Conservation (phyloP, 108 stramenopile species). For the Nitzschia inconspicua region DNA sequence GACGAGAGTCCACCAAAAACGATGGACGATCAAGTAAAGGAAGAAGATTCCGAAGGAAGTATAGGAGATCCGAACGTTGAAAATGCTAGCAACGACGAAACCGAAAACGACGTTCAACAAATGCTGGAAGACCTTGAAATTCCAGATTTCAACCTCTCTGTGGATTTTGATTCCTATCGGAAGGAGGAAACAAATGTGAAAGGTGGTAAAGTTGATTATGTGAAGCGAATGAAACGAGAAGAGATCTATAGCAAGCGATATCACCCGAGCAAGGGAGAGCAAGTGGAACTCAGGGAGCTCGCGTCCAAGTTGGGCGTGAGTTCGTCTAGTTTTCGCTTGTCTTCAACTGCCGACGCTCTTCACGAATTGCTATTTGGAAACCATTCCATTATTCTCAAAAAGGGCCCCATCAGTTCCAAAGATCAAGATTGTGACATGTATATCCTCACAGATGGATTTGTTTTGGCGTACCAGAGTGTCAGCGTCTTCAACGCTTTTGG, state of each 20-base stretch:
- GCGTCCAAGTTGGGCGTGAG: slow-evolving; percentile 1
- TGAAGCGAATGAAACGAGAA: slow-evolving; percentile 18
- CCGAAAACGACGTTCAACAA: slow-evolving; percentile 10
- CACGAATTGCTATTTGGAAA: slow-evolving; percentile 10
- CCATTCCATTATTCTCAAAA: slow-evolving; percentile 27
- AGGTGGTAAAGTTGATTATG: slow-evolving; percentile 10
- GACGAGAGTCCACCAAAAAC: too few relatives aligned
- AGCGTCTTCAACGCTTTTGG: slow-evolving; percentile 15
- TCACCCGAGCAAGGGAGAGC: slow-evolving; percentile 19
- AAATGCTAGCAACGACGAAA: slow-evolving; percentile 6
- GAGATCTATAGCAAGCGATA: slow-evolving; percentile 44
- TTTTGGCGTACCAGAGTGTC: slow-evolving; percentile 13
- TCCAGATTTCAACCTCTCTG: slow-evolving; percentile 20
- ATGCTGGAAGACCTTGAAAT: slow-evolving; percentile 28
- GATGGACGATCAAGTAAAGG: too few relatives aligned
- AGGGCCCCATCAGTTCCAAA: slow-evolving; percentile 6
- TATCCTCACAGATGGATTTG: slow-evolving; percentile 45
- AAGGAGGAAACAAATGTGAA: neutral
- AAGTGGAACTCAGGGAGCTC: slow-evolving; percentile 22
- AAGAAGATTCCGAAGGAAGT: too few relatives aligned
- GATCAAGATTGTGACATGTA: slow-evolving; percentile 25
- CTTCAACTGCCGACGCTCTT: slow-evolving; percentile 18
- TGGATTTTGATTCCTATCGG: neutral
- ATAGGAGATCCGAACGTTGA: too few relatives aligned
- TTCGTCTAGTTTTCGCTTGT: slow-evolving; percentile 2